A percentile compares a stretch with the other conserved stretches of the same genome.
Conservation (phyloP, 1,139 yeast genomes). For the Saccharomyces pastorianus region DNA sequence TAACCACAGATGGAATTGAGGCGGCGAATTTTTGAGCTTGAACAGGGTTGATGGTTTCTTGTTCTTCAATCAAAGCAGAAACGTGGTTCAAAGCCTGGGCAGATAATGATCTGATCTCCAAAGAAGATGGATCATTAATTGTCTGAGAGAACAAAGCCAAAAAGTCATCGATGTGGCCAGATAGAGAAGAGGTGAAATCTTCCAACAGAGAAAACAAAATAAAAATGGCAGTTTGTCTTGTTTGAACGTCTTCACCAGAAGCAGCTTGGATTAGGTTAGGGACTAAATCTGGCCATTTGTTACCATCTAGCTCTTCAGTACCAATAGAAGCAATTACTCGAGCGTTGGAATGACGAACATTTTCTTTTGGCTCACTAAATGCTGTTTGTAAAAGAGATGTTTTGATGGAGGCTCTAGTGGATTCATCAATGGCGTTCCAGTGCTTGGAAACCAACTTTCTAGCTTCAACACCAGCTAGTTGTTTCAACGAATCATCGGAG, state of each 20-base stretch:
- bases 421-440: constrained; percentile 58
- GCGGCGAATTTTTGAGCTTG: constrained; percentile 54
- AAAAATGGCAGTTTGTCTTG: constrained; percentile 80
- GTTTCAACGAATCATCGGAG: constrained; percentile 39
- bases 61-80: constrained; percentile 57
- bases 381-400: constrained; percentile 61
- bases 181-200: constrained; percentile 57
- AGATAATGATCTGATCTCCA: constrained; percentile 74
- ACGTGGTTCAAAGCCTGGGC: constrained; percentile 76
- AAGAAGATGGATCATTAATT: constrained; percentile 55
- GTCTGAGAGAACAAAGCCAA: constrained; percentile 61
- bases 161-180: constrained; percentile 57
- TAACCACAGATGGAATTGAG: constrained; percentile 72
- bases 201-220: constrained; percentile 73
- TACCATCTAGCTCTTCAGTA: constrained; percentile 55
- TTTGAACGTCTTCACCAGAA: constrained; percentile 49
- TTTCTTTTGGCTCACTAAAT: constrained; percentile 54
- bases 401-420: constrained; percentile 54
- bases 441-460: constrained; percentile 68
- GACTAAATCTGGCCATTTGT: constrained; percentile 72
- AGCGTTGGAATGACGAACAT: constrained; percentile 82
- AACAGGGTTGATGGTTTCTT: constrained; percentile 41
- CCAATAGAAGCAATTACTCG: constrained; percentile 86
- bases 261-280: constrained; percentile 66
- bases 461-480: constrained; percentile 91